Evolutionary conservation across 352 stramenopile genomes (phyloP), one percentile per base, ranked within the genome.

Genomic region (Phytophthora cactorum): DNA sequence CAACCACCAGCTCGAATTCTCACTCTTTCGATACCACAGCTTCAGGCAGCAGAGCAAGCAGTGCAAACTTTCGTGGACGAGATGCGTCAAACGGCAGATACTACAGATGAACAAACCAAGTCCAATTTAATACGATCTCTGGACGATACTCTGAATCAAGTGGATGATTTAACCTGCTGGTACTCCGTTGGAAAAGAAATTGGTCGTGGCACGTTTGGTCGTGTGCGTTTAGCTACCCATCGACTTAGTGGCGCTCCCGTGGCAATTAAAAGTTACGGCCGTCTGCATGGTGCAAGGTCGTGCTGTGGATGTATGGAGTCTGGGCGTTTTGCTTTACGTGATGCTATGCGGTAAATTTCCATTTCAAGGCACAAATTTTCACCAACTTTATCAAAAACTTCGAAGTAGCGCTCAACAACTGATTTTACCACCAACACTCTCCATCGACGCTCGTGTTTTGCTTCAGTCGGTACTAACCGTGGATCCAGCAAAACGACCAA

Each of bases 251-350:
- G 51, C 8, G 74, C 70, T 1, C 45, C 51, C 4, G 84, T 92
- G 5, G 82, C 82, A 9, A 82, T 92, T 57, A 92, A 92, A 67
- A 88, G 73, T 32, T 92, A 92, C 68, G 64, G 62, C 8, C 72
- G 82, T 41, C 71, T 81, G 11, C 61, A 74, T 41, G 68, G 68
- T n/a, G 67, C 74, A 9, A 57, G 43, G 14, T 69, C 74, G 14
- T 91, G 82, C 22, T 46, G 59, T 92, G 8, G 86, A 94, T 62
- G 46, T 88, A 2, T 94, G 79, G 79, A 84, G 81, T 3, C 68
- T 94, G 5, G 86, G 82, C 0, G 75, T 94, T 11, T 88, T 83
- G 17, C 73, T 92, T 71, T 91, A 86, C 60, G 72, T 87, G 38
- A 67, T 92, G 55, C 68, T 92, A 0, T 90, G 74, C 41, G 82